Base-by-base conservation (phyloP, 306 rosid species). In the Acacia crassicarpa region DNA sequence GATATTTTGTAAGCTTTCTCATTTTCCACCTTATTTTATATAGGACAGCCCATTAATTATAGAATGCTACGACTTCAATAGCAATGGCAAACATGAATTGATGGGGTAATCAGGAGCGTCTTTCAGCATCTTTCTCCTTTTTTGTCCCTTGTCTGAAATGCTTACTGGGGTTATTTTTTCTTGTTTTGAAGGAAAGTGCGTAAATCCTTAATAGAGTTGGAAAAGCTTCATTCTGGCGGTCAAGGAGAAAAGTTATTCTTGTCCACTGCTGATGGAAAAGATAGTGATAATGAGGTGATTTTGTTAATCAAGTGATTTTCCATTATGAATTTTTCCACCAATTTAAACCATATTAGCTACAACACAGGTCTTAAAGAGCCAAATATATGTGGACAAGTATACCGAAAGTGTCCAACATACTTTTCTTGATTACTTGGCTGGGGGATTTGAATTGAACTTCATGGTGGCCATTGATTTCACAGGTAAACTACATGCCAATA, bases 391-490 rank as follows among this genome's bases (percentile, higher is more conserved):
- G 72, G 97, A 93, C 66, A 91, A 78, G 82, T 86, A 84, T 86
- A 38, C 87, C 19, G 92, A 86, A 87, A 87, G 85, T 56, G 77
- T 89, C 59, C 91, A 91, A 84, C 88, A 85, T 74, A 93, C 94
- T 70, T 93, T 91, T 87, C 85, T 93, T 71, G 97, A 91, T 90
- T 93, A 91, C 87, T 85, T 93, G 86, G 87, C 91, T 15, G 95
- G 86, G 67, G 97, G 95, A 38, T 87, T 85, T 84, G 92, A 91
- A 78, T 82, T 93, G 86, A 93, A 88, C 83, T 91, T 93, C 84
- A 91, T 93, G 97, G 95, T 90, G 69, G 95, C 95, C 72, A 78
- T 93, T 74, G 95, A 93, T 87, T 93, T 93, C 78, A 93, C 97
- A 82, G 97, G 95, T 93, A 59, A 14, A 19, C 27, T 9, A 32